Conservation (phyloP, 176 grass and related monocot genomes). For the Raddia distichophylla region DNA sequence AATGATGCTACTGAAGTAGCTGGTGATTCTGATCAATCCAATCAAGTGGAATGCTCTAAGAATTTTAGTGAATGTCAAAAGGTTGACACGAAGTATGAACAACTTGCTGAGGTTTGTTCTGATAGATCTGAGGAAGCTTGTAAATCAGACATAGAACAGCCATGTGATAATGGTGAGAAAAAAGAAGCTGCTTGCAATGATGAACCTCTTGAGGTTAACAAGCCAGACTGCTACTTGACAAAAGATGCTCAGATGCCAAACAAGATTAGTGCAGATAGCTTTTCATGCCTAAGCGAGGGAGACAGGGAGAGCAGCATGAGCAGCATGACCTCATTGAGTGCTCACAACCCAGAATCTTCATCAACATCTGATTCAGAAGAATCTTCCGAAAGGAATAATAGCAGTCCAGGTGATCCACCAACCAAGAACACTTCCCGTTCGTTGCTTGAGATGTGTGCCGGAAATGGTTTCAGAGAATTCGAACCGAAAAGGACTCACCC, state of each 20-base stretch:
- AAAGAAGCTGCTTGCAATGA: slow-evolving; percentile 29
- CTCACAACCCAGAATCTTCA: slow-evolving; percentile 69
- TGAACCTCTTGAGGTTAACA: slow-evolving; percentile 8
- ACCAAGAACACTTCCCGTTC: slow-evolving; percentile 39
- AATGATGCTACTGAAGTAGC: slow-evolving; percentile 26
- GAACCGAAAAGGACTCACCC: slow-evolving; percentile 33
- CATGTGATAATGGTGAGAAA: slow-evolving; percentile 24
- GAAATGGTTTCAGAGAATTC: slow-evolving; percentile 50
- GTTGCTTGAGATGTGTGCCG: slow-evolving; percentile 44
- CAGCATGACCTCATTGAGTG: slow-evolving; percentile 69
- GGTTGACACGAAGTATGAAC: not conserved
- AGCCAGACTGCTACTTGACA: slow-evolving; percentile 38
- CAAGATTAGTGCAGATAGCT: slow-evolving; percentile 63
- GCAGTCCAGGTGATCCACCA: slow-evolving; percentile 35
- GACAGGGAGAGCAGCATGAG: slow-evolving; percentile 64
- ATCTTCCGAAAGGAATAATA: slow-evolving; percentile 47
- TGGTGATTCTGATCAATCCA: slow-evolving; percentile 22
- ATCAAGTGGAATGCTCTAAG: slow-evolving; percentile 34
- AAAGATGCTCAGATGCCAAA: slow-evolving; percentile 37
- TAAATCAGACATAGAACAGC: slow-evolving; percentile 20
- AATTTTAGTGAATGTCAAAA: slow-evolving; percentile 27
- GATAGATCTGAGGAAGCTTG: slow-evolving; percentile 36
- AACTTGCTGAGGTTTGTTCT: slow-evolving; percentile 35
- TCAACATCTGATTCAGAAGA: slow-evolving; percentile 89
- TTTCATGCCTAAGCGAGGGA: slow-evolving; percentile 78